Evolutionary conservation across 1,139 yeast genomes (phyloP), one percentile per base, ranked within the genome.

Genomic region (Spencermartinsiella ligniputridi): DNA sequence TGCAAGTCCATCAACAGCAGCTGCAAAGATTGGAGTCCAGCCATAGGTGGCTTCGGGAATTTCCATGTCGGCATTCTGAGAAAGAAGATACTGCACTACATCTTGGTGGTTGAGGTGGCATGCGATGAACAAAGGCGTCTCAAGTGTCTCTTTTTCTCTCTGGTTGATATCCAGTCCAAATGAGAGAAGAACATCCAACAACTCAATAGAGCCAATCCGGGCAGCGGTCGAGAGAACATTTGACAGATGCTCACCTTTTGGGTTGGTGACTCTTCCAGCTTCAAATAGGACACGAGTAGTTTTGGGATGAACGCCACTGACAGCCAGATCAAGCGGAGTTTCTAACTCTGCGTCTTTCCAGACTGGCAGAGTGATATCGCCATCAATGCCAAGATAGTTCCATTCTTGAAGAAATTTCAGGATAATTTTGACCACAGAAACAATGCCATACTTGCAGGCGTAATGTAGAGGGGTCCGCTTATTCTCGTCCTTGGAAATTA

Each of bases 11-110:
- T 90, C 96, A 17, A 89, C 83, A 0, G 96, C 94, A 19, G 97
- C 95, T 39, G 83, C 78, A 61, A 92, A 89, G 4, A 92, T 70
- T 2, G 98, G 97, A 1, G 97, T 88, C 97, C 97, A 92, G 0
- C 96, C 96, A 64, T 87, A 90, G 1, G 85, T 73, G 17, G 68
- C 62, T 58, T 92, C 98, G 0, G 83, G 78, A 46, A 87, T 69
- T 61, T 89, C 96, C 1, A 90, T 68, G 55, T 82, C 70, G 1
- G 96, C 96, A 8, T 77, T 79, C 33, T 72, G 64, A 12, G 67
- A 61, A 5, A 70, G 57, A 48, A 92, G 69, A 34, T 85, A 67
- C 48, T 75, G 70, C 6, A 81, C 87, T 25, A 83, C 69, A 1
- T 74, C 74, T 12, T 67, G 53, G 46, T 74, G 68, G 57, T 85